Evolutionary conservation across 2,329 filamentous ascomycete genomes (phyloP).

Genomic region (Cryphonectria radicalis): DNA sequence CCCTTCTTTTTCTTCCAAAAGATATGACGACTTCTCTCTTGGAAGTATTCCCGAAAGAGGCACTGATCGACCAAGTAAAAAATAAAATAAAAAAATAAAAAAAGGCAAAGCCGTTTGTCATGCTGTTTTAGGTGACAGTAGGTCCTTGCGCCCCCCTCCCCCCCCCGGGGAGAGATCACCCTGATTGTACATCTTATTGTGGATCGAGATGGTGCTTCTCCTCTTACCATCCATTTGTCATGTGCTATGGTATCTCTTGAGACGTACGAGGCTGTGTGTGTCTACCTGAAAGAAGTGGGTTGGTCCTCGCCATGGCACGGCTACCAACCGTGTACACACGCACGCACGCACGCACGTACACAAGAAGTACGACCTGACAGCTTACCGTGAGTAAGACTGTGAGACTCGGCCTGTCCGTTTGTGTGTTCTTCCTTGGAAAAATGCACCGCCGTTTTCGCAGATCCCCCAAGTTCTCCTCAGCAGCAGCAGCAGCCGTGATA

Average conservation of each 20-base stretch:
- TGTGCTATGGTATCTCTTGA: too few relatives aligned
- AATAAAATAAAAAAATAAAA: too few relatives aligned
- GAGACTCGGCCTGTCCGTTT: slow-evolving; percentile 13
- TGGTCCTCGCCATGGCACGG: background rate
- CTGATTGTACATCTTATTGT: background rate
- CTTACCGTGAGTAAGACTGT: slow-evolving; percentile 9
- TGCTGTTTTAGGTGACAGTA: background rate
- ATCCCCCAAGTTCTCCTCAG: background rate
- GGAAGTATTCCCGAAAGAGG: background rate
- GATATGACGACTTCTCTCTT: background rate
- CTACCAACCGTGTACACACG: background rate
- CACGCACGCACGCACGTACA: background rate
- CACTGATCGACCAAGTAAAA: background rate
- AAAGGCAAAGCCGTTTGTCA: background rate
- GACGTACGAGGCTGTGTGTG: background rate
- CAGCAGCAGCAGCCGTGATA: background rate
- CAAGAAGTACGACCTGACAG: background rate
- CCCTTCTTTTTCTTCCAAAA: background rate
- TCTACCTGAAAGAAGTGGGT: background rate
- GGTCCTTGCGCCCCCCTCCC: too few relatives aligned
- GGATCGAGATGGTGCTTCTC: background rate
- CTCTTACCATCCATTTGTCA: too few relatives aligned
- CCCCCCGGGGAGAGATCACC: background rate
- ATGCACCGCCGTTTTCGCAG: background rate
- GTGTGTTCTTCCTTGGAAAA: background rate